phyloP scores from a whole-genome alignment of 129 eudicot genomes.

The Arctium minus region DNA sequence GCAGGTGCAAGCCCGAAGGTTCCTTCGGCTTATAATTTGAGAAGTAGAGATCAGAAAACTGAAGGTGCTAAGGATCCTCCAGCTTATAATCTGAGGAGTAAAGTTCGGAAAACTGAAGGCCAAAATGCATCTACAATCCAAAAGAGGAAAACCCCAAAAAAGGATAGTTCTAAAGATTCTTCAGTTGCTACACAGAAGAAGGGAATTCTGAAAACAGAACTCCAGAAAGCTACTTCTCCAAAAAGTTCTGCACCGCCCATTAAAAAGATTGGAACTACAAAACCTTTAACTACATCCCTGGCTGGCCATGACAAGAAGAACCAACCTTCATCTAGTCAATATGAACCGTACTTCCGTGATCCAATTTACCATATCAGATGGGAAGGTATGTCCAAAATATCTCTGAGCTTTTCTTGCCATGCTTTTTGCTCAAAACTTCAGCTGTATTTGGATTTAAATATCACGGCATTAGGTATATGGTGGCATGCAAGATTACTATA shows the following conservation, averaged over 20 bases:
- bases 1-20: not conserved
- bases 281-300: conserved; percentile 18
- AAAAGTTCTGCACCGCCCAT: conserved; percentile 7
- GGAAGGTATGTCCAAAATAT: conserved; percentile 36
- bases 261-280: conserved; percentile 16
- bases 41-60: conserved; percentile 18
- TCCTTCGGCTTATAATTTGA: conserved; percentile 23
- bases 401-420: not conserved
- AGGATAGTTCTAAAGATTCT: conserved; percentile 17
- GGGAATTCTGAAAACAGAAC: not conserved
- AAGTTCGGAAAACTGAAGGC: conserved; percentile 25
- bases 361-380: conserved; percentile 46
- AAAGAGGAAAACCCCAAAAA: conserved; percentile 19
- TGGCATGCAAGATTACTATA: not conserved
- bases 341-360: conserved; percentile 19
- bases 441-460: not conserved
- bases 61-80: conserved; percentile 10
- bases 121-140: conserved; percentile 3
- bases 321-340: conserved; percentile 15
- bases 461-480: not conserved
- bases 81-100: conserved; percentile 29
- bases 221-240: not conserved
- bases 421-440: not conserved
- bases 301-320: conserved; percentile 25
- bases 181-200: conserved; percentile 9